Evolutionary conservation across 352 stramenopile species (phyloP), one percentile per base, ranked within the genome.

Genomic region (Phytophthora brassicae): DNA sequence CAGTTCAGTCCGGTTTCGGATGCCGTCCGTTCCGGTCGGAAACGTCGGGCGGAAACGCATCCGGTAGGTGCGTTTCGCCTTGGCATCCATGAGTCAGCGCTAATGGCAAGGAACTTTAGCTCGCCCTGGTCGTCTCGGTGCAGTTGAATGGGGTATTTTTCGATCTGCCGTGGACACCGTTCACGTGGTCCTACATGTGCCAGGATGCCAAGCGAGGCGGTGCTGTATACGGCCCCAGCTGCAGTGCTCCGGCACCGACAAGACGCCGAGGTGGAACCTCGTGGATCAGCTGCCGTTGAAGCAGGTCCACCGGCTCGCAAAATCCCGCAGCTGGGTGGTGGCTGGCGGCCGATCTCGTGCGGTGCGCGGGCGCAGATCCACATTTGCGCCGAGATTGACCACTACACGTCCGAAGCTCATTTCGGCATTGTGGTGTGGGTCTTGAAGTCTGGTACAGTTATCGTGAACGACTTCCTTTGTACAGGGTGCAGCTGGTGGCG

Each of bases 351-450:
- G 17, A 58, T 86, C 12, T 72, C 72, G 12, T 57, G 74, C 16
- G 79, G 74, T 23, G 73, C 64, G 14, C 81, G 68, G 77, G 68
- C 79, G 8, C 79, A 86, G 38, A 49, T 87, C 22, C 77, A 89
- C 41, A 38, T 89, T 13, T 86, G 81, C 20, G 58, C 79, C 4
- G 79, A 89, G 50, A 74, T 86, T 53, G 70, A 60, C 9, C 17
- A 68, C 6, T 54, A 50, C 4, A 47, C 74, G 22, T 46, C 42
- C 60, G 26, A 57, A 49, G 58, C 69, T 41, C 69, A 69, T 42
- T 82, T 87, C 38, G 75, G 79, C 5, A 60, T 89, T 17, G 73
- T 89, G 1, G 77, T 68, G 22, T 89, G 79, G 79, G 57, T 87
- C 12, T 54, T 86, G 22, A 77, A 89, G 48, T 81, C 75, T 8